Conservation (phyloP, 75 land plant species). For the Cryptomeria japonica region DNA sequence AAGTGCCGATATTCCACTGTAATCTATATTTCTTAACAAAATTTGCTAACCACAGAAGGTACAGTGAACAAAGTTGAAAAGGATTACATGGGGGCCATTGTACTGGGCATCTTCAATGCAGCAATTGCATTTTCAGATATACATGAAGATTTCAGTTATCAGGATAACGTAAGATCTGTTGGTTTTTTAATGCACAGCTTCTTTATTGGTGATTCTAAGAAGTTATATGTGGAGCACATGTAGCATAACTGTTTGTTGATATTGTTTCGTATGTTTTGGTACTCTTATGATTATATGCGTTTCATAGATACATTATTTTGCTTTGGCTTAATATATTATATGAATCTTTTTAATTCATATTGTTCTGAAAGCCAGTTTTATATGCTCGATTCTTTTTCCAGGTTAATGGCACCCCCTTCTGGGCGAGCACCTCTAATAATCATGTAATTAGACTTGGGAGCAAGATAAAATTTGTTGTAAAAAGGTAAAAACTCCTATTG, state of each 20-base stretch:
- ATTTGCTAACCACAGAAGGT: slow-evolving; percentile 55
- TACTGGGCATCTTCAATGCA: slow-evolving; percentile 78
- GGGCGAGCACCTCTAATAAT: slow-evolving; percentile 38
- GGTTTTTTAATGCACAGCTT: not conserved
- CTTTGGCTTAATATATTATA: not conserved
- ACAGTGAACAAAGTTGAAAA: slow-evolving; percentile 73
- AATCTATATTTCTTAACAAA: not conserved
- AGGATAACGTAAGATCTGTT: slow-evolving; percentile 21
- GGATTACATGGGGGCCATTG: slow-evolving; percentile 71
- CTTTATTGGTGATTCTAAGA: slow-evolving; percentile 19
- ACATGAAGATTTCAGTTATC: slow-evolving; percentile 65
- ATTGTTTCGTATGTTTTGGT: not conserved
- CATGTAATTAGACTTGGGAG: slow-evolving; percentile 79
- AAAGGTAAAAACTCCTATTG: slow-evolving; percentile 51
- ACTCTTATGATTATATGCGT: not conserved
- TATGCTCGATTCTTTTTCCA: slow-evolving; percentile 26
- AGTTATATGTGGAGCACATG: not conserved
- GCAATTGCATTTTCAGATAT: slow-evolving; percentile 66
- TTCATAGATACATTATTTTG: not conserved
- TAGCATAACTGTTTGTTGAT: not conserved
- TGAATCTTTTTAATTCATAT: not conserved
- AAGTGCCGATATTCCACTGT: not conserved
- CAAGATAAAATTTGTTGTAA: slow-evolving; percentile 64
- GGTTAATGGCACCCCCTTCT: slow-evolving; percentile 46
- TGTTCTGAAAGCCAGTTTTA: too few species aligned